Conservation (phyloP, 805 yeast species). For the Candida nemodendra region DNA sequence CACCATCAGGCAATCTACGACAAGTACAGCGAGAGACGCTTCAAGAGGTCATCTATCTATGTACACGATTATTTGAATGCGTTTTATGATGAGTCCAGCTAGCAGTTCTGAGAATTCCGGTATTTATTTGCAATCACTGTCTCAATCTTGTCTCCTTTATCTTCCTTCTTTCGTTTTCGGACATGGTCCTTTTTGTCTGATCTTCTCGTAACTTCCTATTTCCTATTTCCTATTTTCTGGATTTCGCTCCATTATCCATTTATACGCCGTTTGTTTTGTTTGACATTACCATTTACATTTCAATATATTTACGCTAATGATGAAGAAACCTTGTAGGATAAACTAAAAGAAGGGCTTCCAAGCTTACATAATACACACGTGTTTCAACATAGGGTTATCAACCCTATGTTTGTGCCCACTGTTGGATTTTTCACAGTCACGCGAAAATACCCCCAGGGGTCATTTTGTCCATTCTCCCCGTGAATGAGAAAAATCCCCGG, state of each 20-base stretch:
- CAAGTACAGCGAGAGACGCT: constrained; percentile 84
- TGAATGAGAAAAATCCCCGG: too few species aligned
- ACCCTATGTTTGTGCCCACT: constrained; percentile 4
- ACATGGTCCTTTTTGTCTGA: too few species aligned
- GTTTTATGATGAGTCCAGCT: constrained; percentile 24
- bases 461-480: too few species aligned
- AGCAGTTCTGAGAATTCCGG: constrained; percentile 1
- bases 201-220: too few species aligned
- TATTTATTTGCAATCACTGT: neutral
- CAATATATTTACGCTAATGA: constrained; percentile 12
- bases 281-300: constrained; percentile 11
- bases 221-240: too few species aligned
- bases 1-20: constrained; percentile 83
- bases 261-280: constrained; percentile 6
- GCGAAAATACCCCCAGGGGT: too few species aligned
- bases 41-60: constrained; percentile 72
- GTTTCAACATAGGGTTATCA: constrained; percentile 4
- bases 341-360: neutral
- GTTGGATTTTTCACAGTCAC: constrained; percentile 6
- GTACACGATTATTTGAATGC: constrained; percentile 70
- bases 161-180: constrained; percentile 1
- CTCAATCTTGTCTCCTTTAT: neutral
- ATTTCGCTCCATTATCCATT: too few species aligned
- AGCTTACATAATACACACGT: constrained; percentile 8
- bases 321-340: neutral